A percentile compares a stretch with the other conserved stretches of the same genome.
These are phyloP conservation scores for Kandelia obovata DNA, from an alignment of 345 rosid species.

Conservation along the genomic window DNA sequence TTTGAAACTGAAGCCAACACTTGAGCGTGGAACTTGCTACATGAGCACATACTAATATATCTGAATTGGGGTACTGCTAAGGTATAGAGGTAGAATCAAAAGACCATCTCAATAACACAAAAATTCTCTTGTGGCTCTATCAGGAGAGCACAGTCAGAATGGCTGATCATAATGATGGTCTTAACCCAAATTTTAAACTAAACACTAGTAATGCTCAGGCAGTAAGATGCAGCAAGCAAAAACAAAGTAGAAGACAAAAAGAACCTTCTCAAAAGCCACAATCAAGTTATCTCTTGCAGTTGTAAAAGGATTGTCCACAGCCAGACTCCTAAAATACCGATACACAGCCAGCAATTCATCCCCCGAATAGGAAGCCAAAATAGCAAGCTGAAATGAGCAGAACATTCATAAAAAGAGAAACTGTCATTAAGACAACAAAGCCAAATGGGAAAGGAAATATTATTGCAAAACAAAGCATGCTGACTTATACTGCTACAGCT, in stretches of 20 bases:
- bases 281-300: slow-evolving; percentile 98
- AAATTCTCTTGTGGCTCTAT: background rate
- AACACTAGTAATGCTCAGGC: background rate
- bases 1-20: no score
- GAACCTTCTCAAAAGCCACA: slow-evolving; percentile 95
- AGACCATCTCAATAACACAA: background rate
- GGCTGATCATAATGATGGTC: background rate
- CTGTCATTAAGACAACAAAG: background rate
- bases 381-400: slow-evolving; percentile 76
- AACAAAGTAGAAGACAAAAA: background rate
- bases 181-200: background rate
- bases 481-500: background rate
- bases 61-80: background rate
- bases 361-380: slow-evolving; percentile 79
- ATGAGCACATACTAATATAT: no score
- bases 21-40: no score
- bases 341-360: slow-evolving; percentile 80
- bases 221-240: background rate
- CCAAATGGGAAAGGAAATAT: background rate
- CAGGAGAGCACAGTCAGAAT: background rate
- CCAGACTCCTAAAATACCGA: slow-evolving; percentile 94
- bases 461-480: no score
- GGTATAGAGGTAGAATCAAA: background rate
- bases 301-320: slow-evolving; percentile 80
- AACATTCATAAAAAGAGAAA: slow-evolving; percentile 6